Conservation (phyloP, 208 protist species). For the Lotmaria passim region DNA sequence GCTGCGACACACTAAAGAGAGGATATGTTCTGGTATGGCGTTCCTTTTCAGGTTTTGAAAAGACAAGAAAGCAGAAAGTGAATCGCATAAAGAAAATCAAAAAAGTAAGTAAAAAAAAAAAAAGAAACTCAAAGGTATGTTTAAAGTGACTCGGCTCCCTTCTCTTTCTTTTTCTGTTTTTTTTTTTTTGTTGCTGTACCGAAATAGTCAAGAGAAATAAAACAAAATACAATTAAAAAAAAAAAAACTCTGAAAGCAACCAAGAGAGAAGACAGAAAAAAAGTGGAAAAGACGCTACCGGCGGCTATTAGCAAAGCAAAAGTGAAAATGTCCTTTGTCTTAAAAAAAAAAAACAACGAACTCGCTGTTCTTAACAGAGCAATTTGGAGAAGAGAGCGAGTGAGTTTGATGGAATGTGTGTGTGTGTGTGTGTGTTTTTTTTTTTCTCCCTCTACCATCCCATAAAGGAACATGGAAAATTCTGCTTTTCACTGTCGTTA, state of each 20-base stretch:
- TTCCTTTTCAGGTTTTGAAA: background rate
- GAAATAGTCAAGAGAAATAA: background rate
- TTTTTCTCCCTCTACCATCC: no score
- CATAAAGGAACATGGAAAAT: no score
- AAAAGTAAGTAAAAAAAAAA: background rate
- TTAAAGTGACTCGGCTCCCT: no score
- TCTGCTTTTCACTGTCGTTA: no score
- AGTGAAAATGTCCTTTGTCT: background rate
- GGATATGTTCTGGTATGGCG: background rate
- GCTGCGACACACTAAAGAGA: background rate
- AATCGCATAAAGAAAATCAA: background rate
- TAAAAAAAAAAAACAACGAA: background rate
- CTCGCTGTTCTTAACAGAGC: no score
- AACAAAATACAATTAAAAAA: constrained; percentile 2
- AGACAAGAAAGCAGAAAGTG: background rate
- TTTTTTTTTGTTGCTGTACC: no score
- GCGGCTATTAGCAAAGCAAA: background rate
- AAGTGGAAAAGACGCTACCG: background rate
- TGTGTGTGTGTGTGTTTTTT: no score
- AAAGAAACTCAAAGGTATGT: no score
- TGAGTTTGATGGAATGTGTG: no score
- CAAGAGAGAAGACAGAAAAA: constrained; percentile 7
- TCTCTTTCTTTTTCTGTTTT: no score
- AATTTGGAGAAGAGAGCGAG: no score
- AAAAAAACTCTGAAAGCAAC: background rate